Base-by-base conservation (phyloP, 108 stramenopile species). In the Chaetoceros tenuissimus region DNA sequence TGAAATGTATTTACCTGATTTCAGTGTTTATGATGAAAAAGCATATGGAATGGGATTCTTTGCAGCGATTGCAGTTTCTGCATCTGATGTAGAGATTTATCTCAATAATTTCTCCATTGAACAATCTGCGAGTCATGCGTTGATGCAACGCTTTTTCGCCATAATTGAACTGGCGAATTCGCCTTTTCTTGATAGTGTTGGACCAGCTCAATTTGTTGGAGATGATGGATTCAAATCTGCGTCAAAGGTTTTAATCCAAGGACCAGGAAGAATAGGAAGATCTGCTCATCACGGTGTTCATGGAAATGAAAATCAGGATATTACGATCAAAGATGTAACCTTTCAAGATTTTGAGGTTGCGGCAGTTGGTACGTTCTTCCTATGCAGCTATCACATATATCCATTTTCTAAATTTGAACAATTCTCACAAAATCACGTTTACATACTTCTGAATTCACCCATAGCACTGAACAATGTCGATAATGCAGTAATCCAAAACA, bases 141-240 rank as follows among this genome's bases (percentile, higher is more conserved):
- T 65, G 0, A 59, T 58, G 57, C 68, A 69, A 48, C 68, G 68
- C 48, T 69, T 69, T 48, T 69, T 68, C 46, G 54, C 67, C 21
- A 28, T 63, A 21, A 64, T 68, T 28, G 67, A 68, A 55, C 31
- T 68, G 23, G 67, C 67, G 21, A 43, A 27, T 28, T 31, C 54
- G 24, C 67, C 67, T 2, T 68, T 68, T 21, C 31, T 29, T 0
- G 20, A 40, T 3, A 28, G 47, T 44, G 27, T 24, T 29, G 67
- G 67, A 0, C 67, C 67, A 0, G 28, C 43, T 34, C 3, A 64
- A 10, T 68, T 68, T 48, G 60, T 58, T 3, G 21, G 22, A 5
- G 25, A 13, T 16, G 19, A 20, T 53, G n/a, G n/a, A n/a, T 60
- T 55, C 2, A 53, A 28, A 22, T 18, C 60, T 5, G 60, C 60